A percentile compares a stretch with the other conserved stretches of the same genome.
Conservation (phyloP, 352 stramenopile genomes). For the Phytophthora fragariaefolia region DNA sequence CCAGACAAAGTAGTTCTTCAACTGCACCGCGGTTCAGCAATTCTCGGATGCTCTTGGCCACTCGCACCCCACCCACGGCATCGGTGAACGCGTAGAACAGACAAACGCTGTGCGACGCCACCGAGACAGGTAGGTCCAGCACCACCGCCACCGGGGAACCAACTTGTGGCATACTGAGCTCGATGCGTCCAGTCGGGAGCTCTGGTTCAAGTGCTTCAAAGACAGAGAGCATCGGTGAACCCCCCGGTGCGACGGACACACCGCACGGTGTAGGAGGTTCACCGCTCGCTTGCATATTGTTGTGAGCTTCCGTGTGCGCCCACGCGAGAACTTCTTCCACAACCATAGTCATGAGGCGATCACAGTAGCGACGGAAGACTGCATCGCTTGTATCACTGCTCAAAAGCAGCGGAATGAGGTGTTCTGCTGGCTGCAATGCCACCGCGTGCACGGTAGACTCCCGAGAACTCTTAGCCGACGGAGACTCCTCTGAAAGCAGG, state of each 20-base stretch:
- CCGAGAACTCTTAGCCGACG: neutral
- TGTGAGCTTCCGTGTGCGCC: slow-evolving; percentile 19
- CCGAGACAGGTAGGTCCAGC: slow-evolving; percentile 18
- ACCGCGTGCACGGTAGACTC: slow-evolving; percentile 9
- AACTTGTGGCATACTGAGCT: slow-evolving; percentile 17
- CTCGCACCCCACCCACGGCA: neutral
- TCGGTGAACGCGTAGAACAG: slow-evolving; percentile 34
- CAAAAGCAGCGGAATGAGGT: slow-evolving; percentile 19
- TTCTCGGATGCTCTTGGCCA: slow-evolving; percentile 26
- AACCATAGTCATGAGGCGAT: slow-evolving; percentile 44
- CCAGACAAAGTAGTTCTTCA: slow-evolving; percentile 30
- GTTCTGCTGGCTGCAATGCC: slow-evolving; percentile 19
- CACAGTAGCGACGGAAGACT: slow-evolving; percentile 37
- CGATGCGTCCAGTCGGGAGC: slow-evolving; percentile 30
- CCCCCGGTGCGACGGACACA: slow-evolving; percentile 19
- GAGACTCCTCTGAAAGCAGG: slow-evolving; percentile 1
- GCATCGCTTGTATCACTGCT: slow-evolving; percentile 16
- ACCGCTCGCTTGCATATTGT: neutral
- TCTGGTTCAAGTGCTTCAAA: slow-evolving; percentile 42
- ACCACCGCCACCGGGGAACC: slow-evolving; percentile 1
- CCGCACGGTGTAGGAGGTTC: slow-evolving; percentile 7
- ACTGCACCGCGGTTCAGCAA: slow-evolving; percentile 25
- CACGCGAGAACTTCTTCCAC: slow-evolving; percentile 45
- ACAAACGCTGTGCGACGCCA: slow-evolving; percentile 25
- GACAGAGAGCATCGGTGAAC: slow-evolving; percentile 28